These are phyloP conservation scores for Irpex sp. DNA, from an alignment of 1,284 basidiomycete species.

Conservation along the genomic window DNA sequence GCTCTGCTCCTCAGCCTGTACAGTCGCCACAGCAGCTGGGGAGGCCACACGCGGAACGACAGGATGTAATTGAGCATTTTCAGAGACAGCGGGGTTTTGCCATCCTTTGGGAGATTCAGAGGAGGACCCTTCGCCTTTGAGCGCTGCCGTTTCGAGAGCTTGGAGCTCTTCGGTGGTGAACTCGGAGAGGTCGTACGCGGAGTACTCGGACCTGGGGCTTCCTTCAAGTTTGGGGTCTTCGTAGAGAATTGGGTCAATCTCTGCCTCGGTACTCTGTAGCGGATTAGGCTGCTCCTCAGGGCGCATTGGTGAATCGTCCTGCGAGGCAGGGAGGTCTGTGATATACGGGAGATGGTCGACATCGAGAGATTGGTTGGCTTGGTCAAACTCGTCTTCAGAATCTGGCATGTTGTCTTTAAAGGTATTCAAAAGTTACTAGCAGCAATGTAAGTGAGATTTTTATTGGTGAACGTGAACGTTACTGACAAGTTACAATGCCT, in stretches of 20 bases:
- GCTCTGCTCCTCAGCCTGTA: too few relatives aligned
- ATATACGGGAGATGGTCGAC: slow-evolving; percentile 18
- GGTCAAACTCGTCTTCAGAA: slow-evolving; percentile 23
- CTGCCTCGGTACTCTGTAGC: too few relatives aligned
- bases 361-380: slow-evolving; percentile 18
- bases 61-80: slow-evolving; percentile 6
- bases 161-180: slow-evolving; percentile 58
- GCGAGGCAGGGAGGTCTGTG: slow-evolving; percentile 13
- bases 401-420: background rate
- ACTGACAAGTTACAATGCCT: background rate
- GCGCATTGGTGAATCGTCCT: background rate
- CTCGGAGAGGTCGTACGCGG: slow-evolving; percentile 49
- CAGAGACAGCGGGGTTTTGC: slow-evolving; percentile 23
- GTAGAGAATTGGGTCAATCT: too few relatives aligned
- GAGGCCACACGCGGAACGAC: too few relatives aligned
- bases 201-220: slow-evolving; percentile 24
- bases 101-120: slow-evolving; percentile 1
- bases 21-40: too few relatives aligned
- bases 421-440: too few relatives aligned
- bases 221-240: background rate
- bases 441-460: too few relatives aligned
- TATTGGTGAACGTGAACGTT: too few relatives aligned
- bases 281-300: background rate
- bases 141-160: slow-evolving; percentile 40
- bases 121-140: slow-evolving; percentile 14